phyloP scores from a whole-genome alignment of 495 filamentous ascomycete genomes.

The Penicillium canariense region DNA sequence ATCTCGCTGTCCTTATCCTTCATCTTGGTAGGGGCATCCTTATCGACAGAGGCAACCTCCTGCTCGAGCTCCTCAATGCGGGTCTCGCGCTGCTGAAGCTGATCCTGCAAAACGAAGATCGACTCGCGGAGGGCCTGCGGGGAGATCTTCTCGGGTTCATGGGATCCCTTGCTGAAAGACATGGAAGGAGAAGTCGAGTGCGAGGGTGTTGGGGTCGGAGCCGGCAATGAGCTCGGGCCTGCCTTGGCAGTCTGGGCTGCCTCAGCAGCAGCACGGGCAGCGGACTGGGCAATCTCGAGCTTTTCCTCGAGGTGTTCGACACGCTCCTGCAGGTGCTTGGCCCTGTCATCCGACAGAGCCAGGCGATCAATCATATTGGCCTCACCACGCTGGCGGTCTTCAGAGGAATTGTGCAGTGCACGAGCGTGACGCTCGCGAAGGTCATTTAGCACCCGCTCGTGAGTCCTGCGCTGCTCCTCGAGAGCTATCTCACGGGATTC shows the following conservation, averaged over 20 bases:
- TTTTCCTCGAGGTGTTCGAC: slow-evolving; percentile 82
- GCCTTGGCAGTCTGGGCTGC: slow-evolving; percentile 69
- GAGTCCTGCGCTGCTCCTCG: slow-evolving; percentile 63
- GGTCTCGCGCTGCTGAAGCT: slow-evolving; percentile 88
- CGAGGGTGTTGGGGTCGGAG: slow-evolving; percentile 20
- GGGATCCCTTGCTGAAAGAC: slow-evolving; percentile 43
- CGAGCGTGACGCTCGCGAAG: slow-evolving; percentile 67
- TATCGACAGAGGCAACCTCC: slow-evolving; percentile 61
- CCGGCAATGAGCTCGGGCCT: slow-evolving; percentile 28
- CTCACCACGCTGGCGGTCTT: slow-evolving; percentile 70
- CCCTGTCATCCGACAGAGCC: slow-evolving; percentile 73
- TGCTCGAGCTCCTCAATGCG: slow-evolving; percentile 84
- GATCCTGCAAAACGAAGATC: slow-evolving; percentile 92
- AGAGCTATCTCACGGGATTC: slow-evolving; percentile 61
- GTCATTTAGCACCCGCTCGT: slow-evolving; percentile 68
- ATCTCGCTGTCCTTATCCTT: slow-evolving; percentile 92
- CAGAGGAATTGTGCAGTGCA: slow-evolving; percentile 64
- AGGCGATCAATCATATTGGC: slow-evolving; percentile 67
- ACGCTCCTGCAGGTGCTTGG: slow-evolving; percentile 75
- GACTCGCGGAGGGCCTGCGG: slow-evolving; percentile 93
- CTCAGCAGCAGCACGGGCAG: slow-evolving; percentile 80
- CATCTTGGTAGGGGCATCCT: slow-evolving; percentile 73
- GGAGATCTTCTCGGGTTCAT: slow-evolving; percentile 79
- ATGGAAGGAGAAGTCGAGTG: slow-evolving; percentile 46
- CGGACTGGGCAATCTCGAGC: slow-evolving; percentile 84